Evolutionary conservation across 2,329 filamentous ascomycete species (phyloP).

Genomic region (Cryoendolithus antarcticus): DNA sequence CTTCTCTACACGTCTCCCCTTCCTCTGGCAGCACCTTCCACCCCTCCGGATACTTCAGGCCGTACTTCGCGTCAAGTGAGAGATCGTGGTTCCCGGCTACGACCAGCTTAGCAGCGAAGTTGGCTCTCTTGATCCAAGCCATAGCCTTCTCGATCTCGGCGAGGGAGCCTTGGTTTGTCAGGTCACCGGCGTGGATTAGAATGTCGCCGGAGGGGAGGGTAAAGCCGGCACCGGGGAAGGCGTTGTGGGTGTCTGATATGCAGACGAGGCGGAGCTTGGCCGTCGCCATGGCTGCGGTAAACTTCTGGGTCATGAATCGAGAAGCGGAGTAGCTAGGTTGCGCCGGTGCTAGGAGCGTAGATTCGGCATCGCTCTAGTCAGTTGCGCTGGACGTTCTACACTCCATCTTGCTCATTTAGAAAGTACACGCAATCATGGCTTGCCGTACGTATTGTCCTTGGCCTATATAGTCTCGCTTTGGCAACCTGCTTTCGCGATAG

Average conservation of each 20-base stretch:
- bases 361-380: no score
- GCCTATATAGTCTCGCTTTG: no score
- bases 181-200: slow-evolving; percentile 62
- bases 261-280: slow-evolving; percentile 55
- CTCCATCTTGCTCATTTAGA: no score
- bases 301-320: not conserved
- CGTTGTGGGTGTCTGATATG: slow-evolving; percentile 66
- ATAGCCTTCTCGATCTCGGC: slow-evolving; percentile 48
- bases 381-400: no score
- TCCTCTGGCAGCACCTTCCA: slow-evolving; percentile 28
- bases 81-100: slow-evolving; percentile 67
- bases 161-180: slow-evolving; percentile 58
- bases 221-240: slow-evolving; percentile 37
- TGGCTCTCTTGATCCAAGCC: slow-evolving; percentile 53
- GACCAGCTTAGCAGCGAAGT: slow-evolving; percentile 59
- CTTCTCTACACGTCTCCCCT: slow-evolving; percentile 38
- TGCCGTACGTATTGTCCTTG: no score
- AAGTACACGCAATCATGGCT: no score
- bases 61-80: slow-evolving; percentile 43
- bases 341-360: no score
- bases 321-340: no score
- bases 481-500: no score
- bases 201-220: slow-evolving; percentile 61
- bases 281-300: not conserved
- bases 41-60: slow-evolving; percentile 17